Evolutionary conservation across 106 monocot genomes (phyloP), one percentile per base, ranked within the genome.

Genomic region (Posidonia australis): DNA sequence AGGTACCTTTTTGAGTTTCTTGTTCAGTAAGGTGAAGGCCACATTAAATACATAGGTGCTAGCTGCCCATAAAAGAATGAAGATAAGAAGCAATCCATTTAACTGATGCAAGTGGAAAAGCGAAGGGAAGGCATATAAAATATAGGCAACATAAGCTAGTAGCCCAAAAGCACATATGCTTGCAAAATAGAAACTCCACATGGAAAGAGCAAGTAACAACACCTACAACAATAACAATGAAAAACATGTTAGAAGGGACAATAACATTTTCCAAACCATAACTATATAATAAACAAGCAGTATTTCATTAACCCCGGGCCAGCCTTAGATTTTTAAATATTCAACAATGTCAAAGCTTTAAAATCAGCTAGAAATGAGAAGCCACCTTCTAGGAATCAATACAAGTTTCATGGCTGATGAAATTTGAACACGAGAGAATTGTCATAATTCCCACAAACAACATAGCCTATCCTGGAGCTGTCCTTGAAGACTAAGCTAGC

Each of bases 41-140:
- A 96, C 84, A 78, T 93, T 93, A 65, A 93, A 93, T 28, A 96
- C 56, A 58, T 90, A 96, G 47, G 96, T 96, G 51, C 90, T 87
- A 26, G 81, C 82, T 63, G 90, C 87, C 96, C 96, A 96, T 26
- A 96, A 78, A 47, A 96, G 86, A 81, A 96, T 87, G 62, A 96
- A 96, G 5, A 96, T 70, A 46, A 96, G 84, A 69, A 96, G 87
- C 62, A 90, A 80, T 17, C 96, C 96, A 75, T 96, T 90, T 61
- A 96, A 76, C 56, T 81, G 83, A 46, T 96, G 96, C 70, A 96
- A 82, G 67, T 72, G 77, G 62, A 96, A 84, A 66, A 85, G 80
- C 10, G 96, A 93, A 13, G 94, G 94, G 62, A 96, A 96, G 51
- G 84, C 79, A 78, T 76, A 87, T 48, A 96, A 74, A 71, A 96